These are phyloP conservation scores for Botrytis elliptica DNA, from an alignment of 2,329 filamentous ascomycete genomes.

Conservation along the genomic window DNA sequence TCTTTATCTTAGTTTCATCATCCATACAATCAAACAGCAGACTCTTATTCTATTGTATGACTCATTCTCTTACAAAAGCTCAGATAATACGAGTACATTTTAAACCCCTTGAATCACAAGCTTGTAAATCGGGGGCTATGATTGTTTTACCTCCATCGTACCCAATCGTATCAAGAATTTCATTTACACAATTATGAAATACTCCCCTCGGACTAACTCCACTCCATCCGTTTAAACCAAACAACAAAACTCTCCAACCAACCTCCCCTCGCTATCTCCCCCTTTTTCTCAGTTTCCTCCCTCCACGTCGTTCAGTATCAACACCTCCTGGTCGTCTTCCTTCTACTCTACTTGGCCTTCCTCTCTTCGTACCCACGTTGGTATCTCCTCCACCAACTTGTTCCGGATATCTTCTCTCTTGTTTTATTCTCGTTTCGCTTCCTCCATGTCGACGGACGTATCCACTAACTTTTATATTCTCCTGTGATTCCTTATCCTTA, in stretches of 20 bases:
- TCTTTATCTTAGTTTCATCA: too few relatives aligned
- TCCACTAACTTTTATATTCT: neutral
- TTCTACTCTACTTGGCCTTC: neutral
- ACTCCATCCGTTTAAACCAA: neutral
- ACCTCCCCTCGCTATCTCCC: too few relatives aligned
- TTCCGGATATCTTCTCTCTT: neutral
- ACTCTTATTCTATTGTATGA: too few relatives aligned
- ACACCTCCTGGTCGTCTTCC: neutral
- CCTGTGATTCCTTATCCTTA: neutral
- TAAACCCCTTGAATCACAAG: too few relatives aligned
- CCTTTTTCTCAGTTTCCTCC: neutral
- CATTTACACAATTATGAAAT: too few relatives aligned
- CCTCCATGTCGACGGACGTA: neutral
- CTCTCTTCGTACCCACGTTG: neutral
- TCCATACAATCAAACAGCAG: too few relatives aligned
- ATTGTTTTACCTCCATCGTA: too few relatives aligned
- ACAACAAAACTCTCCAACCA: neutral
- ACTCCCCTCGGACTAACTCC: too few relatives aligned
- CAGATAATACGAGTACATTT: too few relatives aligned
- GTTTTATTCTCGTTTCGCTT: neutral
- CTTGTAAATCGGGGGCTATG: accelerated
- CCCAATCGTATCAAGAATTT: too few relatives aligned
- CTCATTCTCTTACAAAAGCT: too few relatives aligned
- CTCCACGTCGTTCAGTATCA: neutral
- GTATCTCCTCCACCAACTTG: neutral